Conservation (phyloP, 2,329 filamentous ascomycete genomes). For the Clonostachys chloroleuca region DNA sequence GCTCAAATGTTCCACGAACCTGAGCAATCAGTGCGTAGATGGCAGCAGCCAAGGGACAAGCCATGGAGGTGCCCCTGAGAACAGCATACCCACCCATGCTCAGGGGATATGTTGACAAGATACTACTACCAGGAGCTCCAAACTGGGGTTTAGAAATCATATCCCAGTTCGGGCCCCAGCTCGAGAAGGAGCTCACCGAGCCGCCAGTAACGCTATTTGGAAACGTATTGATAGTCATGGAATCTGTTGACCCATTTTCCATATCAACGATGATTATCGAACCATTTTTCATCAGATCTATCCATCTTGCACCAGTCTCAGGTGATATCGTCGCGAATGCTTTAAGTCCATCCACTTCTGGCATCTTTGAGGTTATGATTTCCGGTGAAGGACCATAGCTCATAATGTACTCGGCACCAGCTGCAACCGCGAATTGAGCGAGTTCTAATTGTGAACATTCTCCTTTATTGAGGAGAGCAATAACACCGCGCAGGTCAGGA, state of each 20-base stretch:
- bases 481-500: slow-evolving; percentile 49
- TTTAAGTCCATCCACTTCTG: slow-evolving; percentile 22
- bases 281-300: slow-evolving; percentile 34
- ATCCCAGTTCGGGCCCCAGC: slow-evolving; percentile 59
- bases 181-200: slow-evolving; percentile 45
- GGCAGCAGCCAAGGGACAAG: slow-evolving; percentile 49
- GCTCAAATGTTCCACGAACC: slow-evolving; percentile 43
- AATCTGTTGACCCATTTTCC: too few species aligned
- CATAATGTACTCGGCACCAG: slow-evolving; percentile 56
- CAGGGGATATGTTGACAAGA: slow-evolving; percentile 51
- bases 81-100: slow-evolving; percentile 43
- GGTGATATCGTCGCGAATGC: slow-evolving; percentile 35
- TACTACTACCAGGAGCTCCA: slow-evolving; percentile 49
- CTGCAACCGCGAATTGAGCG: slow-evolving; percentile 44
- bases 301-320: slow-evolving; percentile 35
- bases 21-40: slow-evolving; percentile 49
- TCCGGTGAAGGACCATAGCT: too few species aligned
- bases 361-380: too few species aligned
- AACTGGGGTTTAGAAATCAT: slow-evolving; percentile 51
- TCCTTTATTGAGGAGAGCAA: slow-evolving; percentile 57
- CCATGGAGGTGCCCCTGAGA: slow-evolving; percentile 56
- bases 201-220: slow-evolving; percentile 44
- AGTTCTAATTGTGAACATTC: slow-evolving; percentile 56
- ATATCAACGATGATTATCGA: too few species aligned
- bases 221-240: slow-evolving; percentile 36